Evolutionary conservation across 2,329 filamentous ascomycete genomes (phyloP), one percentile per base, ranked within the genome.

Genomic region (Fusarium coffeatum): DNA sequence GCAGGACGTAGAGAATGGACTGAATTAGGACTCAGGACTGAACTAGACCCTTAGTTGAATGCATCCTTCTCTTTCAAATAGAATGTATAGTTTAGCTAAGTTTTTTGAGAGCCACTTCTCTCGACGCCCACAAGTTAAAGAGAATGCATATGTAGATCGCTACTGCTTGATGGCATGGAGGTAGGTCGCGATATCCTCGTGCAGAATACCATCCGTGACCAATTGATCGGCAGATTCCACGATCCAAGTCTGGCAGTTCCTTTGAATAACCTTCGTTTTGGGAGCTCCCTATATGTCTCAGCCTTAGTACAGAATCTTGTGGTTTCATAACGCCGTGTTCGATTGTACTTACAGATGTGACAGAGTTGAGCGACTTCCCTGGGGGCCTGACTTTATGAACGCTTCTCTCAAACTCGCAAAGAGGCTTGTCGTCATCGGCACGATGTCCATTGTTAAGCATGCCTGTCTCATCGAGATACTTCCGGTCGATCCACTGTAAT

Each of bases 211-310:
- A 40, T 66, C 50, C 2, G 10, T 0, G 0, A 53, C 56, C 6
- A 61, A 18, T 16, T 56, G 55, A 15, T 66, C 30, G 0, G 50
- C 64, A 0, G 64, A 61, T 6, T 66, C 55, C 0, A 66, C 28
- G 3, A 66, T 56, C 64, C 64, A 66, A 16, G 64, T 66, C 28
- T 66, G 64, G 1, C 62, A 66, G 3, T 66, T 60, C 5, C 50
- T 28, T 15, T 66, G 64, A 6, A 30, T 10, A 0, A 55, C 34
- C 13, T 16, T 49, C 1, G 40, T 56, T 2, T 15, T 32, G 0
- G 53, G 43, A 0, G 18, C 8, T 10, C 30, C 18, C 60, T 59
- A 7, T 6, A 0, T 0, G 3, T 2, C 1, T 7, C 4, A 4
- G n/a, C 3, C 3, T 55, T 8, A 47, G 48, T 5, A 13, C 2